These are phyloP conservation scores for Exophiala spinifera DNA, from an alignment of 2,329 filamentous ascomycete genomes.

Conservation along the genomic window DNA sequence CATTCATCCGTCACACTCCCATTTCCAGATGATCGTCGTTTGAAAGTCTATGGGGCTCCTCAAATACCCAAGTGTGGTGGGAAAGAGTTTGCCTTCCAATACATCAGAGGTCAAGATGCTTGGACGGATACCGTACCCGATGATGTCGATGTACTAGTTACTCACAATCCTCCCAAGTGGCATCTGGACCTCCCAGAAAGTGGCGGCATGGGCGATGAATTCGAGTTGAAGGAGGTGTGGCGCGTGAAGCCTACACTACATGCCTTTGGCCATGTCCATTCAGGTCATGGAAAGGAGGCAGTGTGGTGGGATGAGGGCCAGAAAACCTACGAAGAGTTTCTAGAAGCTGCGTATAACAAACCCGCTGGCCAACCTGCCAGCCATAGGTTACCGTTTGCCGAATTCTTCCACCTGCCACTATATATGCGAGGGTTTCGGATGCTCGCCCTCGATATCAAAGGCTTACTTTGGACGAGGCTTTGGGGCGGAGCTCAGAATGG, in stretches of 20 bases:
- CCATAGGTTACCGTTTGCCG: conserved; percentile 34
- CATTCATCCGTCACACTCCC: conserved; percentile 62
- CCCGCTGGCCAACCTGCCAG: conserved; percentile 27
- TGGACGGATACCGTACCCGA: conserved; percentile 70
- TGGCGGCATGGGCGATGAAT: conserved; percentile 66
- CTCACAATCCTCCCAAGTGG: conserved; percentile 73
- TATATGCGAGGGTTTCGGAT: conserved; percentile 55
- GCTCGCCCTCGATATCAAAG: conserved; percentile 51
- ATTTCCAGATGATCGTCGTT: conserved; percentile 56
- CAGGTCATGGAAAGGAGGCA: conserved; percentile 65
- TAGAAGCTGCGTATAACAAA: conserved; percentile 34
- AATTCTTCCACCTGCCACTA: conserved; percentile 37
- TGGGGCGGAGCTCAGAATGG: conserved; percentile 54
- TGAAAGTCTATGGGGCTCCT: conserved; percentile 77
- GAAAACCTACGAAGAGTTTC: conserved; percentile 65
- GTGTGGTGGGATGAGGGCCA: conserved; percentile 75
- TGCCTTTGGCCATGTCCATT: conserved; percentile 83
- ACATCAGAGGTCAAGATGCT: conserved; percentile 61
- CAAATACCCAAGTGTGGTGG: conserved; percentile 76
- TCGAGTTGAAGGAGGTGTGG: conserved; percentile 69
- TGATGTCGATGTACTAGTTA: conserved; percentile 74
- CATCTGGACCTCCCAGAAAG: conserved; percentile 57
- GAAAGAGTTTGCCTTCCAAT: conserved; percentile 73
- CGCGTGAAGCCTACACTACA: conserved; percentile 71
- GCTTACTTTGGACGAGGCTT: conserved; percentile 58